Conservation (phyloP, 352 stramenopile genomes). For the Phytophthora cryptogea region DNA sequence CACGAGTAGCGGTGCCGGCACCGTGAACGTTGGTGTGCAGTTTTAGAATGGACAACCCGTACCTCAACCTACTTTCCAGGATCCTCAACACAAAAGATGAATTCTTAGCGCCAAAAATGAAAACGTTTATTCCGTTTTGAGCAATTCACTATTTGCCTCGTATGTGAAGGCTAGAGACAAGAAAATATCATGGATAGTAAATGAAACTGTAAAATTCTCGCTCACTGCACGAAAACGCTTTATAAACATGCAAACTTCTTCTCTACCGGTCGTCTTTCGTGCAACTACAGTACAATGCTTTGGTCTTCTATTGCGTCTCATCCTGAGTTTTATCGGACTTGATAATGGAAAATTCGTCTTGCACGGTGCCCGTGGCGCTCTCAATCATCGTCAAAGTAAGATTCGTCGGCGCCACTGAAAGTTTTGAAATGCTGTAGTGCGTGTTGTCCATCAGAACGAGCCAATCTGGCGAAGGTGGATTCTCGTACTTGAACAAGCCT, state of each 20-base stretch:
- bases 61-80: no score
- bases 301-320: background rate
- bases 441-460: slow-evolving; percentile 34
- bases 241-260: background rate
- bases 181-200: no score
- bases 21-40: slow-evolving; percentile 16
- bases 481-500: slow-evolving; percentile 32
- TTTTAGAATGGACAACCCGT: slow-evolving; percentile 1
- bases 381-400: slow-evolving; percentile 42
- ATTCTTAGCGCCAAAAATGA: background rate
- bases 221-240: background rate
- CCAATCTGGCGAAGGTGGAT: slow-evolving; percentile 33
- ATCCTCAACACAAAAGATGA: background rate
- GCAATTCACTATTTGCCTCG: background rate
- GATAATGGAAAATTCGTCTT: slow-evolving; percentile 50
- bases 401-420: slow-evolving; percentile 35
- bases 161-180: background rate
- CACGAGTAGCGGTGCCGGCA: slow-evolving; percentile 21
- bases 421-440: slow-evolving; percentile 39
- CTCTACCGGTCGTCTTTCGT: no score
- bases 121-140: background rate
- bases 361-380: slow-evolving; percentile 19
- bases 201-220: no score
- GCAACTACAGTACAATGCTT: background rate
- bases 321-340: slow-evolving; percentile 16